A percentile compares a stretch with the other conserved stretches of the same genome.
These are phyloP conservation scores for Prosopis cineraria DNA, from an alignment of 306 rosid genomes.

Conservation along the genomic window DNA sequence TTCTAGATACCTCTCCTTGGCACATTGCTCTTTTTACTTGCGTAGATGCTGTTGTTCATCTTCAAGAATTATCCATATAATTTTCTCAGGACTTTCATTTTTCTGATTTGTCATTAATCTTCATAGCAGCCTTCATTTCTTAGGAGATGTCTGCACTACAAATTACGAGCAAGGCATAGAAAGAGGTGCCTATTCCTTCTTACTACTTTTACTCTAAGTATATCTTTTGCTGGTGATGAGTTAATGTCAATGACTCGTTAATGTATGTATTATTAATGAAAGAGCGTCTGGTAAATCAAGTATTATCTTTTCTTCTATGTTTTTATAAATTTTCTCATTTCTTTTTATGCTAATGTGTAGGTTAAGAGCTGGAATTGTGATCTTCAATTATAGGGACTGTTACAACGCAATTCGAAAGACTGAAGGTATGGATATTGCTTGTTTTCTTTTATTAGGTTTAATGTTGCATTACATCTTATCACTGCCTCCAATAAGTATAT, in stretches of 20 bases:
- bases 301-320: constrained; percentile 21
- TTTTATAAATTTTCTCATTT: background rate
- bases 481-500: background rate
- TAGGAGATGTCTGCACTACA: constrained; percentile 78
- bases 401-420: constrained; percentile 73
- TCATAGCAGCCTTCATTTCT: constrained; percentile 83
- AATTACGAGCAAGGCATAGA: constrained; percentile 68
- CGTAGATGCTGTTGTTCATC: constrained; percentile 7
- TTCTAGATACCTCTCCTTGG: constrained; percentile 22
- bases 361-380: constrained; percentile 74
- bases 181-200: constrained; percentile 54
- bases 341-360: constrained; percentile 45
- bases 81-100: constrained; percentile 6
- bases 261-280: constrained; percentile 4
- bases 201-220: background rate
- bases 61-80: background rate
- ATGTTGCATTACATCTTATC: constrained; percentile 17
- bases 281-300: constrained; percentile 2
- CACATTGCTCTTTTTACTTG: constrained; percentile 13
- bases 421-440: constrained; percentile 64
- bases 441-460: constrained; percentile 20
- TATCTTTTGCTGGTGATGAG: constrained; percentile 8
- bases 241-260: background rate
- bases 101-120: constrained; percentile 25
- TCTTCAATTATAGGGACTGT: constrained; percentile 91